These are phyloP conservation scores for Protomyces arabidopsidicola DNA, from an alignment of 1,139 yeast species.

Conservation along the genomic window DNA sequence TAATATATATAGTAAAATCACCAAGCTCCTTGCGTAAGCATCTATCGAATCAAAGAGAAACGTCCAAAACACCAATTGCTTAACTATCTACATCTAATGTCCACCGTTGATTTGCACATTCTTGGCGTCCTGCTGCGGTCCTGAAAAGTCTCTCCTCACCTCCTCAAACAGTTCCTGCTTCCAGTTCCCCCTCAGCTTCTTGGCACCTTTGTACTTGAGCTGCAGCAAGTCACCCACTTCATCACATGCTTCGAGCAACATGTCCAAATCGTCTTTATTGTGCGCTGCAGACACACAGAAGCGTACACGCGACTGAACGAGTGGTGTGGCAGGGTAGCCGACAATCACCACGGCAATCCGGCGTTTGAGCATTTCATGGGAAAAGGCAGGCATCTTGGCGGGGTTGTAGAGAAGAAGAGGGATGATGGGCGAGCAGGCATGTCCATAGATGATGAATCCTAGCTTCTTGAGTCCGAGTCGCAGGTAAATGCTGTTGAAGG, in stretches of 20 bases:
- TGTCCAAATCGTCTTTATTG: slow-evolving; percentile 89
- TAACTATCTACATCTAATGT: background rate
- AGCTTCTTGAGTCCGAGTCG: slow-evolving; percentile 83
- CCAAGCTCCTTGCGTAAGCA: background rate
- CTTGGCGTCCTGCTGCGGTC: background rate
- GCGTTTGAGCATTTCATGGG: slow-evolving; percentile 70
- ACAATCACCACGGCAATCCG: slow-evolving; percentile 93
- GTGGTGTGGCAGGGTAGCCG: slow-evolving; percentile 96
- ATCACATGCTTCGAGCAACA: slow-evolving; percentile 63
- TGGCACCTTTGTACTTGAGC: slow-evolving; percentile 49
- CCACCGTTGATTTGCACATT: background rate
- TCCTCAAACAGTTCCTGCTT: slow-evolving; percentile 1
- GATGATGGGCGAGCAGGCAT: slow-evolving; percentile 93
- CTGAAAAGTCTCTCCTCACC: background rate
- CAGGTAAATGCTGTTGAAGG: slow-evolving; percentile 89
- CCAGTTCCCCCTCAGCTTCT: slow-evolving; percentile 18
- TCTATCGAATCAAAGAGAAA: no score
- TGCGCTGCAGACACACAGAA: slow-evolving; percentile 88
- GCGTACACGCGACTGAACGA: slow-evolving; percentile 83
- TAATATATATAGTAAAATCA: background rate
- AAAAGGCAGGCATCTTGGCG: slow-evolving; percentile 87
- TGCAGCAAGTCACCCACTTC: slow-evolving; percentile 74
- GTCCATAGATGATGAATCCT: slow-evolving; percentile 91
- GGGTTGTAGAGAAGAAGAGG: slow-evolving; percentile 86
- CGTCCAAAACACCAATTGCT: no score